Base-by-base conservation (phyloP, 2,329 filamentous ascomycete species). In the Diaporthe citriasiana region DNA sequence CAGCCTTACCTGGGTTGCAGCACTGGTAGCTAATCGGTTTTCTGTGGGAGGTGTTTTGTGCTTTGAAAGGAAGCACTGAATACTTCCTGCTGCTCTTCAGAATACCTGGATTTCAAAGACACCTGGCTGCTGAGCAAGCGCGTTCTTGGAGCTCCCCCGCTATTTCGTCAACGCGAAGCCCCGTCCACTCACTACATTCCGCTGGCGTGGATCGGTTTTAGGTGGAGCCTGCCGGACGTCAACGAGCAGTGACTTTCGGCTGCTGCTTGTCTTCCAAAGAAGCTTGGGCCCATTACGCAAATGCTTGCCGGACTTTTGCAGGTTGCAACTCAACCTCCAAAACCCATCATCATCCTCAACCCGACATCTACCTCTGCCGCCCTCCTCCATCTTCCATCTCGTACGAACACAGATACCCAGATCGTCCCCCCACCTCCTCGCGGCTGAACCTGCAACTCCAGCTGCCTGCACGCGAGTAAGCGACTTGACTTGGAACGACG, bases 251-350 rank as follows among this genome's bases (percentile, higher is more conserved):
- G 45, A 66, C 22, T 35, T 38, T 60, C 53, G 53, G 55, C 33
- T 57, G 55, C 33, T 53, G 66, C 66, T 57, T 70, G 53, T 51
- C 66, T 71, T 59, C n/a, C 45, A 22, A 50, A 59, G 70, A 71
- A 71, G 70, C 70, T 71, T 71, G 56, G 70, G 70, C 70, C 70
- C 50, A 71, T 71, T 71, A 71, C 70, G 70, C 70, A 71, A 60
- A 63, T 71, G 70, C 70, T 68, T 71, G 70, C 70, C 56, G 70
- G 70, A 71, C 70, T 71, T 71, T 71, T 71, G 57, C 57, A 40
- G 59, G 70, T 45, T 45, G 70, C 70, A 63, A 47, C 22, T 35
- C 51, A 27, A 63, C 53, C 70, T 50, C 45, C 70, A 53, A 71
- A 63, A 63, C 10, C 70, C 70, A 63, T 40, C 35, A 47, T 59